Base-by-base conservation (phyloP, 116 monocot genomes). In the Zostera marina region DNA sequence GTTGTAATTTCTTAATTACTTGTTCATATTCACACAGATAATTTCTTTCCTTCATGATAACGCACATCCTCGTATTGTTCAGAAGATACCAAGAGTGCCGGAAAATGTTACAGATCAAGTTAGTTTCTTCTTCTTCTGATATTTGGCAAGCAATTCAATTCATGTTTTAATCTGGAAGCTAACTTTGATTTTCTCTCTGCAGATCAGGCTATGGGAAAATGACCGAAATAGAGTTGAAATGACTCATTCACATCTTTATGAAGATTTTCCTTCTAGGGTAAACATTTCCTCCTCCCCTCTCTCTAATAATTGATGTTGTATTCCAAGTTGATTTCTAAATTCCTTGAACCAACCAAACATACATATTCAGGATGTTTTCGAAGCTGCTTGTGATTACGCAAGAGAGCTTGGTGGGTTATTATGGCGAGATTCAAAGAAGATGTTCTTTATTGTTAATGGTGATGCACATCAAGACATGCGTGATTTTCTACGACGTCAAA, bases 21-120 rank as follows among this genome's bases (percentile, higher is more conserved):
- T 32, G 32, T 32, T 32, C 32, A 32, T 32, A 32, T 32, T 2
- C 32, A 32, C 32, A 32, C 84, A 96, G 96, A 96, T 96, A 64
- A 67, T 96, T 56, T 82, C 89, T 53, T 96, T 96, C 58, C 89
- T 96, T 70, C 80, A 86, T 74, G 83, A 96, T 42, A 96, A 96
- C 75, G 96, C 89, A 8, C 96, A 96, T 72, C 85, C 89, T 70
- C 82, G 96, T 66, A 85, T 89, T 66, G 85, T 83, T 39, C 82
- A 83, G 46, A 96, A 83, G 69, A 74, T 53, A 51, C 96, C 96
- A 52, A 2, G 78, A 42, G 85, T 96, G 64, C 96, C 96, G 20
- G 96, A 96, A 54, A 96, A 96, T 77, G 96, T 96, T 47, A 85
- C 85, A 45, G 96, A 96, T 82, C 96, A 96, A 90, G 96, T 89